Evolutionary conservation across 306 rosid species (phyloP).

Genomic region (Argentina anserina): DNA sequence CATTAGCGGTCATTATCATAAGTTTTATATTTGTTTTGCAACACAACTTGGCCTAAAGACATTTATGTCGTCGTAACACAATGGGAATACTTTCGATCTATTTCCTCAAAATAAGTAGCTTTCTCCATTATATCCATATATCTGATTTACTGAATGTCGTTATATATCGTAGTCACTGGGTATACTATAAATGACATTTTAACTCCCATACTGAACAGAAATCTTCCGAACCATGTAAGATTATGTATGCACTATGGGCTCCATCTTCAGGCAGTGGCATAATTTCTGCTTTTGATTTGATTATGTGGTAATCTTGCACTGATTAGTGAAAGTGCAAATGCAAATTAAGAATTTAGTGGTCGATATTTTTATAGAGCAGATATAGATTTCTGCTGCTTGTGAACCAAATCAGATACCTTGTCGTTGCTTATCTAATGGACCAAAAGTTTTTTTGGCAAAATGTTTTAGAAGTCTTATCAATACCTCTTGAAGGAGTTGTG

Average conservation of each 20-base stretch:
- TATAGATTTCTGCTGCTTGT: neutral
- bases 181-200: neutral
- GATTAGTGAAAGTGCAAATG: neutral
- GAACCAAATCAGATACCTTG: neutral
- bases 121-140: neutral
- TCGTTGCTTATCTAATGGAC: neutral
- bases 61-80: too few species aligned
- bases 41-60: neutral
- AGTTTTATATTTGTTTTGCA: neutral
- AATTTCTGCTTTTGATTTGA: neutral
- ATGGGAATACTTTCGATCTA: neutral
- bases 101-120: neutral
- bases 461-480: neutral
- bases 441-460: neutral
- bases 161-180: neutral
- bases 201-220: neutral
- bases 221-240: neutral
- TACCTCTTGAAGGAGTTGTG: neutral
- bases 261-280: neutral
- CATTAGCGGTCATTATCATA: neutral
- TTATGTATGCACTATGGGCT: neutral
- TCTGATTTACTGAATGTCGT: neutral
- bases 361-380: neutral
- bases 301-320: neutral
- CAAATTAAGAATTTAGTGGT: neutral